Evolutionary conservation across 441 rosid genomes (phyloP), one percentile per base, ranked within the genome.

Genomic region (Melastoma candidum): DNA sequence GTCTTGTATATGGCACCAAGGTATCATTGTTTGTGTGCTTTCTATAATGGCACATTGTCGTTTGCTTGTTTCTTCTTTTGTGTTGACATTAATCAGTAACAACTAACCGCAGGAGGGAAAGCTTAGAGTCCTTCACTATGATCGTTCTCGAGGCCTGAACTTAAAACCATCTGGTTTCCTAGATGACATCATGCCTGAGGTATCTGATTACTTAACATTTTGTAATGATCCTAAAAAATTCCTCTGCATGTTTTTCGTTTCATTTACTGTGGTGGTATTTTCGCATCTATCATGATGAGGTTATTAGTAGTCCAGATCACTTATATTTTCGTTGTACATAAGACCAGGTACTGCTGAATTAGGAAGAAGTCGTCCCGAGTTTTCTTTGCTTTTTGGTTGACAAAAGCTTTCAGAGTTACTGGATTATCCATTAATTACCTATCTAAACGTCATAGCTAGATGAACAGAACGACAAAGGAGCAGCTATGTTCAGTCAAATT

Each of bases 1-100:
- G 97, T 46, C 94, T 84, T 75, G 84, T 82, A 7, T 88, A 86
- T 76, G 98, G 98, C 63, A 88, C 97, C 46, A 93, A 93, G 95
- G 96, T 81, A 17, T 32, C 74, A 49, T 43, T 12, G 47, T 50
- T 8, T 17, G 44, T 41, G 47, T 44, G 29, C 58, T 45, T 2
- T 41, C 10, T 44, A 26, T 24, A 14, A 45, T 32, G 56, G 22
- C 25, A 14, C 41, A 46, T 60, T 41, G 1, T 13, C n/a, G 39
- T 46, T 29, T 45, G 9, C 47, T 14, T 3, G 2, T 65, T 36
- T 54, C 36, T 25, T 44, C 50, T 63, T 17, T 17, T 17, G 46
- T 59, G 51, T 32, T 53, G 17, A 44, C 36, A 43, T 44, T 55
- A 48, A 39, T 17, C 46, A 47, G 47, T 44, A 32, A 36, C 6